These are phyloP conservation scores for Phytophthora pluvialis DNA, from an alignment of 352 stramenopile species.

Conservation along the genomic window DNA sequence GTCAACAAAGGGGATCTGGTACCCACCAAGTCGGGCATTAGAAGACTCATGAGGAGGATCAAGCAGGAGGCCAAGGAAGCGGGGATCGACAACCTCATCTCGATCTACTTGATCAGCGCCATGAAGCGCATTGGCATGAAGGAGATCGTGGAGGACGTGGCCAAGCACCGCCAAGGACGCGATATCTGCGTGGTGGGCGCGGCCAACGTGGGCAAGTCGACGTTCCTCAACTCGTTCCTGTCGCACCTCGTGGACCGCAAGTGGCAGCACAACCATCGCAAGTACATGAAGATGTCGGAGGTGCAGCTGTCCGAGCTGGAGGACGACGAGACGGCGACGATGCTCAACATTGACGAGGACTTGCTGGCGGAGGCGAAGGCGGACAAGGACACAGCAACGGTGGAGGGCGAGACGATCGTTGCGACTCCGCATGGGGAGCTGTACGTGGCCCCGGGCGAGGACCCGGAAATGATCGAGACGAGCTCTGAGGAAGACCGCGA, in stretches of 20 bases:
- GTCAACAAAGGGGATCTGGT: conserved; percentile 93
- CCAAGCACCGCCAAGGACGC: conserved; percentile 74
- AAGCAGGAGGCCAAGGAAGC: conserved; percentile 72
- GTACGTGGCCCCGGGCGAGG: conserved; percentile 63
- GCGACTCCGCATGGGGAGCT: conserved; percentile 42
- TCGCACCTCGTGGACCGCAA: conserved; percentile 80
- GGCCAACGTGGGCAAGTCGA: conserved; percentile 93
- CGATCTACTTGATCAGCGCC: conserved; percentile 82
- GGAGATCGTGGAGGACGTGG: conserved; percentile 84
- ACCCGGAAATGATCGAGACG: conserved; percentile 72
- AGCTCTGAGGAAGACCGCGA: conserved; percentile 66
- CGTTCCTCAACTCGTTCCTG: conserved; percentile 93
- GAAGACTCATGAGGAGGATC: conserved; percentile 83
- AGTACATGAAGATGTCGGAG: conserved; percentile 82
- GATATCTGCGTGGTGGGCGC: conserved; percentile 93
- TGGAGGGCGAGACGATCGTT: conserved; percentile 19
- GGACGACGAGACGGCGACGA: conserved; percentile 44
- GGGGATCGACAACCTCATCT: conserved; percentile 82
- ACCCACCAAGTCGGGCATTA: conserved; percentile 81
- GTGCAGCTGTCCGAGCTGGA: conserved; percentile 62
- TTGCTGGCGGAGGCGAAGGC: conserved; percentile 28
- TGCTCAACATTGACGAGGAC: conserved; percentile 70
- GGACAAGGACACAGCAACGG: conserved; percentile 15
- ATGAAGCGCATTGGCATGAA: conserved; percentile 90
- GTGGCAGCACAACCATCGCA: conserved; percentile 88